Conservation (phyloP, 2,329 filamentous ascomycete genomes). For the Fusarium penzigii region DNA sequence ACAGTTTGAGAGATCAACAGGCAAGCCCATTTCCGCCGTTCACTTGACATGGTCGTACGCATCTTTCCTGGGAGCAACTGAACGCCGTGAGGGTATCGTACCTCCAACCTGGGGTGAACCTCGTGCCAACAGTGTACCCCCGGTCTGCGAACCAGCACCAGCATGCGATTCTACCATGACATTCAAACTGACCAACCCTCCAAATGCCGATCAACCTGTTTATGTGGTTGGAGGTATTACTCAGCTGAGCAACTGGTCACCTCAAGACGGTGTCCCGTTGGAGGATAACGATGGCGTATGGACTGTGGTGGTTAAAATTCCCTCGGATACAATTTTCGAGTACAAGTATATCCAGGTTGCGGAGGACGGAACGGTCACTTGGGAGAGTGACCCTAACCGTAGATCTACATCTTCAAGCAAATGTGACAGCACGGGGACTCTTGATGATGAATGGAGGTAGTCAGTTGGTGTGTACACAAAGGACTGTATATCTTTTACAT, state of each 20-base stretch:
- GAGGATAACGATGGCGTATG: slow-evolving; percentile 56
- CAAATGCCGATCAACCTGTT: slow-evolving; percentile 17
- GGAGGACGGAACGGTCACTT: slow-evolving; percentile 50
- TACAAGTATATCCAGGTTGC: slow-evolving; percentile 64
- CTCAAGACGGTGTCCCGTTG: slow-evolving; percentile 47
- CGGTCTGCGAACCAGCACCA: slow-evolving; percentile 21
- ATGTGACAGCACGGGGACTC: slow-evolving; percentile 4
- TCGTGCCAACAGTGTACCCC: slow-evolving; percentile 17
- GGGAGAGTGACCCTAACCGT: slow-evolving; percentile 57
- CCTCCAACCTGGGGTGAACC: slow-evolving; percentile 53
- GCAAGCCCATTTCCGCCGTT: slow-evolving; percentile 57
- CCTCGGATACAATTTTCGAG: slow-evolving; percentile 53
- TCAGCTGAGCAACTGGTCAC: slow-evolving; percentile 38
- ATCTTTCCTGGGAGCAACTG: slow-evolving; percentile 60
- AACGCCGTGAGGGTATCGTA: slow-evolving; percentile 53
- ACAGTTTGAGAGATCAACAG: slow-evolving; percentile 58
- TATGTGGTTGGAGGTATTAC: slow-evolving; percentile 37
- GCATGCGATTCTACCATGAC: slow-evolving; percentile 26
- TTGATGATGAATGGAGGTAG: slow-evolving; percentile 18
- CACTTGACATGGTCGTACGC: slow-evolving; percentile 76
- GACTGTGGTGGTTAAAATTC: slow-evolving; percentile 51
- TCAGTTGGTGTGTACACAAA: too few species aligned
- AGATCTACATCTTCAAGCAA: slow-evolving; percentile 5
- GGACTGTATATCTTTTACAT: too few species aligned
- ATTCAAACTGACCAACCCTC: slow-evolving; percentile 18